Evolutionary conservation across 495 filamentous ascomycete genomes (phyloP).

Genomic region (Aspergillus conjunctus): DNA sequence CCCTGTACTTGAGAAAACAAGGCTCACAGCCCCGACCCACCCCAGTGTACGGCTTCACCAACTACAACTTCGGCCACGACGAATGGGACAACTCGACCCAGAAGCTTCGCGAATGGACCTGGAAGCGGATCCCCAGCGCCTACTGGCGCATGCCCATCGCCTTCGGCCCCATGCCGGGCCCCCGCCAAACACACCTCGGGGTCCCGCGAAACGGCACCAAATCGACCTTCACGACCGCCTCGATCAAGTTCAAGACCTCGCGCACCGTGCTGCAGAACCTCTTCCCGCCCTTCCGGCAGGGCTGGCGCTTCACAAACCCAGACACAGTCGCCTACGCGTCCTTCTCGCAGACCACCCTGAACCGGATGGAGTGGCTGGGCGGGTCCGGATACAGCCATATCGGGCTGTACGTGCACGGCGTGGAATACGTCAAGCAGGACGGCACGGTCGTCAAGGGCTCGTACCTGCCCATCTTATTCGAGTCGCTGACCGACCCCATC

Average conservation of each 20-base stretch:
- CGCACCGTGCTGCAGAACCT: slow-evolving; percentile 52
- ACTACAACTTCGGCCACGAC: slow-evolving; percentile 57
- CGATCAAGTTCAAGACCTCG: slow-evolving; percentile 52
- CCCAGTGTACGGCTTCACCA: slow-evolving; percentile 45
- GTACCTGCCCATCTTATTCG: slow-evolving; percentile 51
- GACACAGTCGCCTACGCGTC: slow-evolving; percentile 48
- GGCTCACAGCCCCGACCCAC: not conserved
- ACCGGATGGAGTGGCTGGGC: slow-evolving; percentile 51
- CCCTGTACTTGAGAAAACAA: slow-evolving; percentile 21
- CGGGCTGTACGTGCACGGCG: slow-evolving; percentile 55
- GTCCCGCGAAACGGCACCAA: slow-evolving; percentile 18
- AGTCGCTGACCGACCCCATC: slow-evolving; percentile 47
- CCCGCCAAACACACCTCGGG: slow-evolving; percentile 38
- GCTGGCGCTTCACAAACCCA: slow-evolving; percentile 37
- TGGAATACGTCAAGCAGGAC: slow-evolving; percentile 48
- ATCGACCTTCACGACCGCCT: slow-evolving; percentile 43
- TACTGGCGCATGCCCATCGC: slow-evolving; percentile 48
- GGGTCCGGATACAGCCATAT: slow-evolving; percentile 48
- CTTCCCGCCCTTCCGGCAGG: slow-evolving; percentile 35
- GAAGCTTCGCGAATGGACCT: slow-evolving; percentile 40
- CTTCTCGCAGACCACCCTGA: slow-evolving; percentile 41
- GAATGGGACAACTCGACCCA: slow-evolving; percentile 51
- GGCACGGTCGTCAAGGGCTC: slow-evolving; percentile 41
- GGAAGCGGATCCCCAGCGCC: slow-evolving; percentile 33
- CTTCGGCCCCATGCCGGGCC: slow-evolving; percentile 53